Evolutionary conservation across 495 filamentous ascomycete species (phyloP).

Genomic region (Cudoniella acicularis): DNA sequence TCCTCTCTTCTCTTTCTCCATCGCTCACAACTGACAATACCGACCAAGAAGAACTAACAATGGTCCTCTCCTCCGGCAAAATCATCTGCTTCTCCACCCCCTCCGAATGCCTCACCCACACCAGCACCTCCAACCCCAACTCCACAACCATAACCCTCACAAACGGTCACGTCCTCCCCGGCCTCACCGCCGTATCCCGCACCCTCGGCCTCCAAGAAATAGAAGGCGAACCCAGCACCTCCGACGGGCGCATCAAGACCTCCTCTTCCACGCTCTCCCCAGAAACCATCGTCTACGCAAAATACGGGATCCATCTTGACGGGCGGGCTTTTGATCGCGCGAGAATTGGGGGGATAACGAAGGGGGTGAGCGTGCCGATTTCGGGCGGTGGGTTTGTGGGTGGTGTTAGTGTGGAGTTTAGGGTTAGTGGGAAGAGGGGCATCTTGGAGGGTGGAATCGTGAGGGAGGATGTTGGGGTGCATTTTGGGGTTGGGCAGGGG

Average conservation of each 20-base stretch:
- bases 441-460: conserved; percentile 36
- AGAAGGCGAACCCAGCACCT: conserved; percentile 43
- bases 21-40: conserved; percentile 10
- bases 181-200: conserved; percentile 51
- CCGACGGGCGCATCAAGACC: conserved; percentile 34
- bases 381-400: conserved; percentile 35
- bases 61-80: conserved; percentile 42
- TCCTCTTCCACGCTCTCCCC: conserved; percentile 19
- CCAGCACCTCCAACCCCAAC: too few species aligned
- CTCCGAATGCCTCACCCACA: conserved; percentile 28
- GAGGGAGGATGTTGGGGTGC: conserved; percentile 40
- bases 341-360: conserved; percentile 46
- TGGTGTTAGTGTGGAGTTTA: conserved; percentile 45
- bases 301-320: conserved; percentile 47
- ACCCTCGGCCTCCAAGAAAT: conserved; percentile 56
- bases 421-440: conserved; percentile 38
- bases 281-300: conserved; percentile 37
- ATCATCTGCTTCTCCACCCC: conserved; percentile 47
- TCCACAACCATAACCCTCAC: conserved; percentile 44
- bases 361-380: conserved; percentile 42
- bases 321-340: conserved; percentile 40
- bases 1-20: conserved; percentile 22
- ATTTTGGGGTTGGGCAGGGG: conserved; percentile 36
- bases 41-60: too few species aligned
- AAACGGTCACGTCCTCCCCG: conserved; percentile 53